Conservation (phyloP, 768 basidiomycete genomes). For the Amanita phalloides region DNA sequence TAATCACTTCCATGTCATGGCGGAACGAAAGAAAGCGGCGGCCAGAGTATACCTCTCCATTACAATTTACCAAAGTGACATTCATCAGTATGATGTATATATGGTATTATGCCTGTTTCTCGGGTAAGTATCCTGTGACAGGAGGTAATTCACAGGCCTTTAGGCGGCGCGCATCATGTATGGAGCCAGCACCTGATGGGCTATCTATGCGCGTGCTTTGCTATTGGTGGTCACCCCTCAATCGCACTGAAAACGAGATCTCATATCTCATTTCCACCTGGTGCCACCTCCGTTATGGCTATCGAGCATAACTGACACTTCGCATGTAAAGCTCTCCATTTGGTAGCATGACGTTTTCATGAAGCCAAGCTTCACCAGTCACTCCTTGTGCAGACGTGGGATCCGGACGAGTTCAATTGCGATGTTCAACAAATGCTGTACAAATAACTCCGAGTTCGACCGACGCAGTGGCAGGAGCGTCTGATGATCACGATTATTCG, state of each 20-base stretch:
- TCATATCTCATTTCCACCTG: not conserved
- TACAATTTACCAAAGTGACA: no score
- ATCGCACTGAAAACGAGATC: not conserved
- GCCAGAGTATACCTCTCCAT: no score
- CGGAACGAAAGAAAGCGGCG: no score
- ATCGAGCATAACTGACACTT: not conserved
- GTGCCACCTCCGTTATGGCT: not conserved
- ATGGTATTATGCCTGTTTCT: not conserved
- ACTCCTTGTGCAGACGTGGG: no score
- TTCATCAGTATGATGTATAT: not conserved
- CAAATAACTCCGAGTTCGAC: not conserved
- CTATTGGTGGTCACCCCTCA: not conserved
- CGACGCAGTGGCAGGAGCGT: not conserved
- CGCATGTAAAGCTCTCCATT: no score
- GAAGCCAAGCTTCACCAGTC: no score
- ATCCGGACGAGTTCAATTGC: no score
- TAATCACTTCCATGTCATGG: no score
- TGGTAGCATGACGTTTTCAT: no score
- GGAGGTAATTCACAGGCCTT: not conserved
- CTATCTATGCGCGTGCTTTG: not conserved
- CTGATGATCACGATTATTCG: not conserved
- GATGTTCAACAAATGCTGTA: no score
- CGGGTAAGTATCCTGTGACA: not conserved
- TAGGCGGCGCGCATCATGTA: conserved; percentile 1
- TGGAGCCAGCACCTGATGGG: not conserved